Conservation (phyloP, 805 yeast species). For the Kodamaea leandrae region DNA sequence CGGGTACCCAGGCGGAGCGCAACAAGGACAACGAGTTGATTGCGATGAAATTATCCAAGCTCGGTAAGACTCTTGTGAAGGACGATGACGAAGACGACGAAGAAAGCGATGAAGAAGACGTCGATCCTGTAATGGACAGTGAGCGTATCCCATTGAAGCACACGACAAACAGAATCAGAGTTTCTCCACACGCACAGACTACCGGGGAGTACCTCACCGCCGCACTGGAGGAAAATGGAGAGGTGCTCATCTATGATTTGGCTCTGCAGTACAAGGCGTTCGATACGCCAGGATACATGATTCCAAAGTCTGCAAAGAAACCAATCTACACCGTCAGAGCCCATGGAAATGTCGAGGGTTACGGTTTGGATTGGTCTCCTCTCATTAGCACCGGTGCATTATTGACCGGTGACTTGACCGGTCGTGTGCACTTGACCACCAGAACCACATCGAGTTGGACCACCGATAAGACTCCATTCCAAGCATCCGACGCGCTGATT, state of each 20-base stretch:
- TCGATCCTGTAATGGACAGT: conserved; percentile 84
- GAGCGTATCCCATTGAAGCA: conserved; percentile 73
- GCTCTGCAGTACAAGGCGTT: conserved; percentile 78
- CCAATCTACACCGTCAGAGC: conserved; percentile 77
- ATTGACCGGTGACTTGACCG: conserved; percentile 85
- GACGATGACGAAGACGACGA: conserved; percentile 77
- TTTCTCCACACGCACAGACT: conserved; percentile 68
- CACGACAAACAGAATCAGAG: conserved; percentile 87
- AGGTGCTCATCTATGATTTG: conserved; percentile 80
- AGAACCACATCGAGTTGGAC: conserved; percentile 78
- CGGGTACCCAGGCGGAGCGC: conserved; percentile 91
- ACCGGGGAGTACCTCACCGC: conserved; percentile 87
- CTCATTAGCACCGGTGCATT: conserved; percentile 73
- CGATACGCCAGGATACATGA: conserved; percentile 80
- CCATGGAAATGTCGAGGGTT: conserved; percentile 97
- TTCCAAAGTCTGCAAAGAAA: conserved; percentile 73
- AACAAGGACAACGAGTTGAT: conserved; percentile 86
- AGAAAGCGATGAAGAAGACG: conserved; percentile 70
- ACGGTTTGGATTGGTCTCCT: conserved; percentile 97
- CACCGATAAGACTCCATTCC: conserved; percentile 81
- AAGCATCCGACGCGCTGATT: conserved; percentile 68
- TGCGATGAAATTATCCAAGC: conserved; percentile 76
- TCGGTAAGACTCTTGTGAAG: conserved; percentile 82
- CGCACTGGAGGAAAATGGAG: conserved; percentile 85
- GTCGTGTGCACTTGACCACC: conserved; percentile 74